phyloP scores from a whole-genome alignment of 2,329 filamentous ascomycete genomes.

The Diaporthe sp. region DNA sequence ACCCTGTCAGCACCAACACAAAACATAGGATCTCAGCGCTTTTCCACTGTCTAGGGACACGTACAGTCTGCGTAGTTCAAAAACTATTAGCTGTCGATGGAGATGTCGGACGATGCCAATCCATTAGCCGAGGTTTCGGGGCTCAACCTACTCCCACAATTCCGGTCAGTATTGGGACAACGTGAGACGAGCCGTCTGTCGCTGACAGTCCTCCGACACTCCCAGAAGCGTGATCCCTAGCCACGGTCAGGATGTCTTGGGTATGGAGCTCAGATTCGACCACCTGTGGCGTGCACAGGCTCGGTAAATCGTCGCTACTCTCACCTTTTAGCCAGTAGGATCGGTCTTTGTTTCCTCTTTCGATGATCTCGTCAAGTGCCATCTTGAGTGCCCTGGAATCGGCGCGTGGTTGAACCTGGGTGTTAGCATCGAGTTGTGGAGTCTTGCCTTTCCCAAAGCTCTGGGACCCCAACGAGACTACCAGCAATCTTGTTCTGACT shows the following conservation, averaged over 20 bases:
- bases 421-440: background rate
- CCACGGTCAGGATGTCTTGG: background rate
- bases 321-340: background rate
- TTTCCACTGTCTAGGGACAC: background rate
- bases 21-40: no score
- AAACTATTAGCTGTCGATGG: background rate
- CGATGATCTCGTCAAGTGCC: accelerated
- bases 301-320: background rate
- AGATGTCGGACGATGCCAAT: background rate
- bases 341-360: background rate
- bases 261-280: accelerated
- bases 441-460: background rate
- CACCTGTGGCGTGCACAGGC: background rate
- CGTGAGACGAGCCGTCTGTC: background rate
- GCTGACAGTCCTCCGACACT: no score
- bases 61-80: background rate
- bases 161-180: background rate
- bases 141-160: background rate
- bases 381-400: background rate
- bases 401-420: background rate
- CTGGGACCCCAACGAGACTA: background rate
- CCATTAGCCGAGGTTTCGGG: background rate
- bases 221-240: background rate
- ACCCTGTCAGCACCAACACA: background rate
- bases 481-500: background rate